Conservation (phyloP, 371 early-diverging fungal species). For the Lichtheimia hyalospora region DNA sequence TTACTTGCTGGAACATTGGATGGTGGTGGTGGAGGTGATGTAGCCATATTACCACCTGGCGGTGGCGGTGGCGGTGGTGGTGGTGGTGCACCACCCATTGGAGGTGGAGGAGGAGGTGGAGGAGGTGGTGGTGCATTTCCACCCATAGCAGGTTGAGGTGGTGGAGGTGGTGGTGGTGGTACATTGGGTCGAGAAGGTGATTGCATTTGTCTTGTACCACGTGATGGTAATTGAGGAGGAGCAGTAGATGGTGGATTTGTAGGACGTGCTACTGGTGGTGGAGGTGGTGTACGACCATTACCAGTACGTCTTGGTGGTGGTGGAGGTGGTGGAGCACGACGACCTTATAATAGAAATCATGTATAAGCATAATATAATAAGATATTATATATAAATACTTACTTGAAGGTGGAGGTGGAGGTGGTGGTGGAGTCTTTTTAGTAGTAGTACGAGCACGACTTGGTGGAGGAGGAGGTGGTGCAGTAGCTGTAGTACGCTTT, state of each 20-base stretch:
- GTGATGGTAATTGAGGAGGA: constrained; percentile 12
- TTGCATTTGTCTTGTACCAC: constrained; percentile 9
- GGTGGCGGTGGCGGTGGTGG: constrained; percentile 26
- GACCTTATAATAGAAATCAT: constrained; percentile 11
- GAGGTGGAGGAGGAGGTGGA: constrained; percentile 16
- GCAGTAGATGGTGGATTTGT: constrained; percentile 1
- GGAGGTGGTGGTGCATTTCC: constrained; percentile 18
- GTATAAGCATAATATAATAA: neutral
- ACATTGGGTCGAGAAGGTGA: constrained; percentile 6
- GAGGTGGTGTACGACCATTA: constrained; percentile 12
- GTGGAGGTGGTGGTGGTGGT: constrained; percentile 8
- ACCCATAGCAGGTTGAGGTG: constrained; percentile 5
- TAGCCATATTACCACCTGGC: constrained; percentile 15
- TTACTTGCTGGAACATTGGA: constrained; percentile 14
- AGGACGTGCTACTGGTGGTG: constrained; percentile 17
- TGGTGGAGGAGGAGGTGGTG: constrained; percentile 46
- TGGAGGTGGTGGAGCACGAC: constrained; percentile 23
- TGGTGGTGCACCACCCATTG: constrained; percentile 6
- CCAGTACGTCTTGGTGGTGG: constrained; percentile 12
- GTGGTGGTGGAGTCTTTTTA: constrained; percentile 13
- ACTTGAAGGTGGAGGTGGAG: constrained; percentile 23
- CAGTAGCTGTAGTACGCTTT: constrained; percentile 27
- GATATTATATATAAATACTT: neutral
- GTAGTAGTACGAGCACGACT: constrained; percentile 1
- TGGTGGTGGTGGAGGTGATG: constrained; percentile 18